Base-by-base conservation (phyloP, 2,329 filamentous ascomycete species). In the Clarireedia hainanense region DNA sequence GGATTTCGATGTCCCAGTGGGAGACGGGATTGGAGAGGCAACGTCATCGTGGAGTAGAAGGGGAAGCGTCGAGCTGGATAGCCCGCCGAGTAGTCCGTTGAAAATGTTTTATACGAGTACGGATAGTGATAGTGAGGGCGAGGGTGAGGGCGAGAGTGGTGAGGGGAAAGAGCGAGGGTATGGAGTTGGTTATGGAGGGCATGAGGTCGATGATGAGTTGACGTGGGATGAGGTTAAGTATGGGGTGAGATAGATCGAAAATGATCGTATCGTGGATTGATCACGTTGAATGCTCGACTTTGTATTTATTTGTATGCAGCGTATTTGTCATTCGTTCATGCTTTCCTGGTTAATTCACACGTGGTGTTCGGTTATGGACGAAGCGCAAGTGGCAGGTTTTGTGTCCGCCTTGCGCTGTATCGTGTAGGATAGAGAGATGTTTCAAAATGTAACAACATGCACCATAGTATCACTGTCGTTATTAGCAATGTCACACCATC, bases 31-130 rank as follows among this genome's bases (percentile, higher is more conserved):
- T 36, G 26, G 20, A 26, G 47, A 15, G 36, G 43, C 27, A 12
- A 14, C 17, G 12, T 20, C 20, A 20, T 20, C 20, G 20, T 20
- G 20, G 10, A 37, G 24, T 14, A 24, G 48, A 12, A 47, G 49
- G 27, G 27, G 24, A n/a, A 45, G 43, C 20, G 27, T 39, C 6
- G 52, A 55, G 46, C n/a, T 50, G 24, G 50, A 57, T 17, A 23
- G 17, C 14, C 37, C 51, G 14, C 52, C 52, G 12, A 58, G 47
- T 48, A 58, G 57, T 49, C 56, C 56, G n/a, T n/a, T 60, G 52
- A 58, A 56, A 50, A 55, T 34, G 47, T 48, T 52, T 48, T 57
- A 47, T 37, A 47, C 45, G 14, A 26, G 43, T 14, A 43, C 26
- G 40, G 42, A 56, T 47, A 36, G 42, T 40, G 50, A 57, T 46